Evolutionary conservation across 257 asterid species (phyloP), one percentile per base, ranked within the genome.

Genomic region (Solanum ahanhuiri): DNA sequence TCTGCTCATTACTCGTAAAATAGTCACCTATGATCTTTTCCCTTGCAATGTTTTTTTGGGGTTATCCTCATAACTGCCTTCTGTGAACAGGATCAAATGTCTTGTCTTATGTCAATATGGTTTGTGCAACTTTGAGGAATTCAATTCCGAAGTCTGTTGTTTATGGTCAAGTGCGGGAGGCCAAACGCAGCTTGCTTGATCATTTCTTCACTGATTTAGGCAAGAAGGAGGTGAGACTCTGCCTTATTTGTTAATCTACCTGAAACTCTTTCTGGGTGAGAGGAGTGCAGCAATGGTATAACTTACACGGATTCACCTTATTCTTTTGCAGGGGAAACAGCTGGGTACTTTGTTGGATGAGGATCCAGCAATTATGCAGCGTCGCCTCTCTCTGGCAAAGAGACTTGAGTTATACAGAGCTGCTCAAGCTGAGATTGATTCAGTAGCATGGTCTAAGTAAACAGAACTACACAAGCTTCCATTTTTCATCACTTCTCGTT

Each of bases 151-250:
- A 95, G 90, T 93, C 97, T 7, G 85, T 93, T 2, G 97, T 95
- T 51, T 90, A 93, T 84, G 92, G 97, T 86, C 98, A 95, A 93
- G 98, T 95, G 81, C 95, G 97, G 3, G 96, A 95, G 91, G 93
- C 98, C 39, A 95, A 95, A 60, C 96, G 96, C 86, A 91, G 96
- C 88, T 88, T 95, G 82, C 94, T 95, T 1, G 97, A 93, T 87
- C 91, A 93, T 86, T 95, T 93, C 93, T 95, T 91, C 51, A 54
- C 93, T 3, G 97, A 93, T 9, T 84, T 95, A 66, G 98, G 98
- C 63, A 93, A 90, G 84, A 93, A 90, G 83, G 98, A 95, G 97
- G 98, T 94, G 85, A 66, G 31, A 37, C 66, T 72, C 34, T 15
- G 30, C 20, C n/a, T 54, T 22, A 18, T 30, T 86, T 57, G 35